A percentile compares a stretch with the other conserved stretches of the same genome.
phyloP scores from a whole-genome alignment of 2,329 filamentous ascomycete genomes.

The Xylaria polymorpha region DNA sequence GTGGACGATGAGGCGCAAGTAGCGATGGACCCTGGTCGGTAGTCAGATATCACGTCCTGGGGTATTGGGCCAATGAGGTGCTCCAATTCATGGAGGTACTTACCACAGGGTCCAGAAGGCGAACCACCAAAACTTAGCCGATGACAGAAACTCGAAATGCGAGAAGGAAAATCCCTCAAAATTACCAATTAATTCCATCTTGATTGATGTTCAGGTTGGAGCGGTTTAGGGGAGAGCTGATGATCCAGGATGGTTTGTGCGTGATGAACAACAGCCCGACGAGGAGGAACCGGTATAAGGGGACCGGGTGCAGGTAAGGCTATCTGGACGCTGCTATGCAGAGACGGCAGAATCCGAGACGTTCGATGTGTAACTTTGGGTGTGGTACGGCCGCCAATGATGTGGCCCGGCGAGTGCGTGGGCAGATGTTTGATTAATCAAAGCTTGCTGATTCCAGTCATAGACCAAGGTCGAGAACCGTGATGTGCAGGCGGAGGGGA shows the following conservation, averaged over 20 bases:
- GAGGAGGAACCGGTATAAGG: background rate
- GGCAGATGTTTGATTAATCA: conserved; percentile 7
- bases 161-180: conserved; percentile 40
- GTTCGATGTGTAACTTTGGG: background rate
- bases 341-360: background rate
- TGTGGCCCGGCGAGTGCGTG: background rate
- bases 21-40: conserved; percentile 79
- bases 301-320: conserved; percentile 6
- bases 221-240: background rate
- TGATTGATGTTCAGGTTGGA: conserved; percentile 10
- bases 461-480: conserved; percentile 17
- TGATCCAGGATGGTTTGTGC: background rate
- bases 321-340: conserved; percentile 9
- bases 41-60: conserved; percentile 42
- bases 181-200: conserved; percentile 41
- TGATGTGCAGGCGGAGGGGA: conserved; percentile 4
- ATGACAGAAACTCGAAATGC: conserved; percentile 54
- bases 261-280: conserved; percentile 7
- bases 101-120: conserved; percentile 62
- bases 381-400: conserved; percentile 1
- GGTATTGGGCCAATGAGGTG: conserved; percentile 41
- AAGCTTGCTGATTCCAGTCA: conserved; percentile 8
- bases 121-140: conserved; percentile 61
- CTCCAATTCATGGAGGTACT: conserved; percentile 43
- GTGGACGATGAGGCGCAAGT: conserved; percentile 86